Percentiles rank a stretch among this genome's conserved stretches.
Conservation (phyloP, 805 yeast genomes). For the Metschnikowia picachoensis region DNA sequence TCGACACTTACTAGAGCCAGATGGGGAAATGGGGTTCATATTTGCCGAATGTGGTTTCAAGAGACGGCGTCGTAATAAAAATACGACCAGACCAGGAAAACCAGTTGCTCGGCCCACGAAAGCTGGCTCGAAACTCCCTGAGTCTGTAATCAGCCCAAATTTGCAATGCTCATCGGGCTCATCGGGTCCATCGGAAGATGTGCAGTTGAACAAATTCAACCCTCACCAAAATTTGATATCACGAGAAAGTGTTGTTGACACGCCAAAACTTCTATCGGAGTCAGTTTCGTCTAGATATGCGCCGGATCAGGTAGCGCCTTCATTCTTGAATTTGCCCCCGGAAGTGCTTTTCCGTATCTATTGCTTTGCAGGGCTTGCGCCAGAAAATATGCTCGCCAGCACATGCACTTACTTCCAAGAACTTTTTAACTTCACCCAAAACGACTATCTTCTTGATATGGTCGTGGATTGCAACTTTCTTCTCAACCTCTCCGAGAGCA, state of each 20-base stretch:
- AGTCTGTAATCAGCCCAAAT: not conserved
- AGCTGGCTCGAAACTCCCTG: not conserved
- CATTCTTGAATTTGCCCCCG: slow-evolving; percentile 36
- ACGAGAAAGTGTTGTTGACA: no score
- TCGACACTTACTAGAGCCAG: not conserved
- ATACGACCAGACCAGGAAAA: not conserved
- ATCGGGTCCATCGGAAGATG: not conserved
- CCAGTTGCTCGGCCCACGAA: not conserved
- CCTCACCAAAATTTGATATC: no score
- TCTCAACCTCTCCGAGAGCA: slow-evolving; percentile 15
- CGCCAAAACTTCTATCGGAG: no score
- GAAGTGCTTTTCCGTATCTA: slow-evolving; percentile 42
- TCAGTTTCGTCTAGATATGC: no score
- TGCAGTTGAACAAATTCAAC: no score
- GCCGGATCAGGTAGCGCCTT: not conserved
- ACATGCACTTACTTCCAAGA: slow-evolving; percentile 28
- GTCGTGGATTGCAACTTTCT: slow-evolving; percentile 22
- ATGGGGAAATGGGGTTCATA: slow-evolving; percentile 8
- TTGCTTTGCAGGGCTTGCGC: slow-evolving; percentile 29
- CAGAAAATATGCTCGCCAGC: slow-evolving; percentile 30
- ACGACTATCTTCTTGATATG: slow-evolving; percentile 15
- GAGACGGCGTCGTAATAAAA: not conserved
- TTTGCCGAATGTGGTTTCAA: slow-evolving; percentile 3
- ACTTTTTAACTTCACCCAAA: slow-evolving; percentile 17
- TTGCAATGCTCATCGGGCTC: not conserved